These are phyloP conservation scores for Talaromyces sp. DNA, from an alignment of 2,329 filamentous ascomycete genomes.

Conservation along the genomic window DNA sequence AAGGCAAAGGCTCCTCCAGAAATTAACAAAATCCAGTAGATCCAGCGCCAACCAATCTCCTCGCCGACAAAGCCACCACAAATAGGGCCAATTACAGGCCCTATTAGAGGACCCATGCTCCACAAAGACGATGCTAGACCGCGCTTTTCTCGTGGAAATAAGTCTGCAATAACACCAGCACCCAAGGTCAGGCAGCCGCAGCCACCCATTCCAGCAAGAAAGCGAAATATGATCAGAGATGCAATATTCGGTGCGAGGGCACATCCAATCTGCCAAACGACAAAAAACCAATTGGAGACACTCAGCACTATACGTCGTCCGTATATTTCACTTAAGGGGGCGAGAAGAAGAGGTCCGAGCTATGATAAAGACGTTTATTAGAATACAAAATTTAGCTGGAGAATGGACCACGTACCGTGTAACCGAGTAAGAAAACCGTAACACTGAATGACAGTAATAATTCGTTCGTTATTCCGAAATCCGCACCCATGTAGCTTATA, in stretches of 20 bases:
- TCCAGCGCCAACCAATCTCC: constrained; percentile 49
- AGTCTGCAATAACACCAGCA: constrained; percentile 16
- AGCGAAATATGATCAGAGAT: constrained; percentile 55
- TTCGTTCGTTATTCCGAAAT: constrained; percentile 50
- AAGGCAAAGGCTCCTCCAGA: constrained; percentile 35
- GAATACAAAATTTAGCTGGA: constrained; percentile 42
- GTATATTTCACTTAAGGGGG: constrained; percentile 54
- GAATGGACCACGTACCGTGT: constrained; percentile 42
- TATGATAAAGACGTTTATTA: background rate
- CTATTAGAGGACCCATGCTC: constrained; percentile 24
- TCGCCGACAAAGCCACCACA: constrained; percentile 48
- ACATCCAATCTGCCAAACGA: constrained; percentile 59
- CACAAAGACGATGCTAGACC: constrained; percentile 22
- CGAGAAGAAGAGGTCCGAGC: constrained; percentile 52
- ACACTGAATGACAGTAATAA: constrained; percentile 58
- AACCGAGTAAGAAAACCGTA: constrained; percentile 48
- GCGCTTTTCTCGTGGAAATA: constrained; percentile 23
- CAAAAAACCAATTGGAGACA: constrained; percentile 53
- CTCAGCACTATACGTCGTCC: constrained; percentile 58
- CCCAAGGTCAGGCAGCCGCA: constrained; percentile 50
- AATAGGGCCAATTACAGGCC: constrained; percentile 41
- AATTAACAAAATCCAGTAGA: constrained; percentile 46
- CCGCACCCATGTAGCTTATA: constrained; percentile 55
- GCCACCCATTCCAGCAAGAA: constrained; percentile 58
- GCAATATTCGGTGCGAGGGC: constrained; percentile 52